A percentile compares a stretch with the other conserved stretches of the same genome.
phyloP scores from a whole-genome alignment of 768 basidiomycete species.

The Cyathus striatus region DNA sequence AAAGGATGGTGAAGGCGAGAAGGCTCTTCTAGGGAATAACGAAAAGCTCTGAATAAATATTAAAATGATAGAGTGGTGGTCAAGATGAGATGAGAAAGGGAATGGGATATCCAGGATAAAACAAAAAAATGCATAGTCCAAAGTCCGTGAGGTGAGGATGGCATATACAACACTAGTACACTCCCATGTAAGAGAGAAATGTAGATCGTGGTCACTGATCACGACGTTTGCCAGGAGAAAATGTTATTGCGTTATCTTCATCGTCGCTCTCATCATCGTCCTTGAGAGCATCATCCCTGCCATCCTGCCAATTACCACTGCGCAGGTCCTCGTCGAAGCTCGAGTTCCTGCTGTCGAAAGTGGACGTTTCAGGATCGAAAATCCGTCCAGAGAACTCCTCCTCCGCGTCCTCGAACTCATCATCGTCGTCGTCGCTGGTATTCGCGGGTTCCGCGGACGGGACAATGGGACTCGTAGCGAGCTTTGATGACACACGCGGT shows the following conservation, averaged over 20 bases:
- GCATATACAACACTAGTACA: no score
- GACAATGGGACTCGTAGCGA: neutral
- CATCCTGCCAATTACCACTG: conserved; percentile 19
- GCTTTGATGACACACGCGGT: neutral
- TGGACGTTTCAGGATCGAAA: no score
- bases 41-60: conserved; percentile 3
- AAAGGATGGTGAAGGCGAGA: neutral
- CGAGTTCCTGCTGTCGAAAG: no score
- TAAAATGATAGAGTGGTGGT: conserved; percentile 9
- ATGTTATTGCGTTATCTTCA: conserved; percentile 22
- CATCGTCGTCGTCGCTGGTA: conserved; percentile 16
- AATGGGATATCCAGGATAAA: no score
- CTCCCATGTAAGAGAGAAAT: no score
- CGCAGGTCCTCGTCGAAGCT: conserved; percentile 22
- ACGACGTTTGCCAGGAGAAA: conserved; percentile 20
- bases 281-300: no score
- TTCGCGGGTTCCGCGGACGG: no score
- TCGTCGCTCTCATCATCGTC: conserved; percentile 12
- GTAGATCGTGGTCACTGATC: no score
- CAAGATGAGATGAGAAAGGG: neutral
- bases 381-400: no score
- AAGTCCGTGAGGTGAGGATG: no score
- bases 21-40: neutral
- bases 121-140: no score
- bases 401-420: no score